Percentiles rank a stretch among this genome's conserved stretches.
These are phyloP conservation scores for Exophiala bonariae DNA, from an alignment of 2,329 filamentous ascomycete species.

Conservation along the genomic window DNA sequence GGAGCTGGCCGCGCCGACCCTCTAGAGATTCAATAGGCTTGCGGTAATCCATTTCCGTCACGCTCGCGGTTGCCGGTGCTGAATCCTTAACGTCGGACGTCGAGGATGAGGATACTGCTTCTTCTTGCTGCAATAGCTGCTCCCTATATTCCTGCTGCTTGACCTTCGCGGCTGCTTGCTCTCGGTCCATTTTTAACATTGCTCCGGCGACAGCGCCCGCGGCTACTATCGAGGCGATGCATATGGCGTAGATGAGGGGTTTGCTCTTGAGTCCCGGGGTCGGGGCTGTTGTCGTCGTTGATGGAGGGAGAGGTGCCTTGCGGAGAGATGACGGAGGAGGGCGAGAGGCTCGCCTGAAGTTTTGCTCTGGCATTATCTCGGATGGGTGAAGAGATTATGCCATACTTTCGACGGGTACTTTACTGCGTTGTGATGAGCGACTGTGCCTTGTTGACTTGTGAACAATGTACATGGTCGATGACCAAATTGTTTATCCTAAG, in stretches of 20 bases:
- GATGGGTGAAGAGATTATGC: no score
- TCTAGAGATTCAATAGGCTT: conserved; percentile 13
- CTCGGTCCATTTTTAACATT: conserved; percentile 15
- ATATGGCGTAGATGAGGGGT: conserved; percentile 21
- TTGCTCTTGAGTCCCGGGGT: no score
- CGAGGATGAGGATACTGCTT: neutral
- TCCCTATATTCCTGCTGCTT: neutral
- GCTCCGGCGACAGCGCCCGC: conserved; percentile 22
- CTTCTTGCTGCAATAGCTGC: neutral
- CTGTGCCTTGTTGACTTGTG: no score
- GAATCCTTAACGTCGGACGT: neutral
- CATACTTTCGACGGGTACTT: no score
- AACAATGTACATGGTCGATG: no score
- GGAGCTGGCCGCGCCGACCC: conserved; percentile 15
- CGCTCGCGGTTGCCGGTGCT: neutral
- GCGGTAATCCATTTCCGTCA: neutral
- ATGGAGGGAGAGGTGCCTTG: no score
- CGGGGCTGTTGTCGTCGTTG: no score
- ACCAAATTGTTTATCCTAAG: no score
- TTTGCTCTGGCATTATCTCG: no score
- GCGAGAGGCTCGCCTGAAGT: no score
- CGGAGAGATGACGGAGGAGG: no score
- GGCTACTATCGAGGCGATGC: conserved; percentile 20
- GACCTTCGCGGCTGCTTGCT: conserved; percentile 9
- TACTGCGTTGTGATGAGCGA: no score